Evolutionary conservation across 768 basidiomycete genomes (phyloP).

Genomic region (Leccinellum luteum): DNA sequence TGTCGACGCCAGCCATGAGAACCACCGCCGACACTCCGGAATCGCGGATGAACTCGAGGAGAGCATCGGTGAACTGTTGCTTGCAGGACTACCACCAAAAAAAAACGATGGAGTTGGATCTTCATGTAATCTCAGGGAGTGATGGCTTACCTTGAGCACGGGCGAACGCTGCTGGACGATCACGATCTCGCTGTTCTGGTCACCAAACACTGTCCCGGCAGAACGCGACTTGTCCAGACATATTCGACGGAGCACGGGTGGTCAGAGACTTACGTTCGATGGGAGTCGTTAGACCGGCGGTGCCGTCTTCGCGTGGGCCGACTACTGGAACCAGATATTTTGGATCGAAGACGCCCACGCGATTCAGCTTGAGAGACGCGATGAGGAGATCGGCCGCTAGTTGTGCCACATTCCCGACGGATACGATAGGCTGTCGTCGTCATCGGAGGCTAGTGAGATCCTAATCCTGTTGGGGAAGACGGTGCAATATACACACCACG

Average conservation of each 20-base stretch:
- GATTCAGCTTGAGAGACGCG: conserved; percentile 55
- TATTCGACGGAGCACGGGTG: neutral
- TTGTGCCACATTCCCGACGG: conserved; percentile 80
- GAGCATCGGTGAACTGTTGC: conserved; percentile 56
- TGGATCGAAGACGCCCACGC: conserved; percentile 63
- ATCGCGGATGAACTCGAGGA: conserved; percentile 55
- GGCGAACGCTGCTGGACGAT: conserved; percentile 81
- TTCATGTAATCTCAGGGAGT: neutral
- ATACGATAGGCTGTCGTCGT: conserved; percentile 63
- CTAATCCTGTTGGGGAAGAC: neutral
- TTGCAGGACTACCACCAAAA: conserved; percentile 52
- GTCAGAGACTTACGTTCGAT: conserved; percentile 58
- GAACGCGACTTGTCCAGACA: neutral
- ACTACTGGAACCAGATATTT: conserved; percentile 66
- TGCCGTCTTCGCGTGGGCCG: conserved; percentile 64
- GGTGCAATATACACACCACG: conserved; percentile 24
- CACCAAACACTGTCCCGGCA: conserved; percentile 57
- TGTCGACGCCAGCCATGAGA: conserved; percentile 74
- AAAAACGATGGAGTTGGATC: neutral
- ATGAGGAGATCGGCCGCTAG: conserved; percentile 75
- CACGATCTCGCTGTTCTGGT: conserved; percentile 44
- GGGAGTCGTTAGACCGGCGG: conserved; percentile 65
- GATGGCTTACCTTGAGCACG: conserved; percentile 58
- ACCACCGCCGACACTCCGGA: conserved; percentile 52
- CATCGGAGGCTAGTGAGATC: neutral